Evolutionary conservation across 1,284 basidiomycete species (phyloP), one percentile per base, ranked within the genome.

Genomic region (Apiotrichum montevideense): DNA sequence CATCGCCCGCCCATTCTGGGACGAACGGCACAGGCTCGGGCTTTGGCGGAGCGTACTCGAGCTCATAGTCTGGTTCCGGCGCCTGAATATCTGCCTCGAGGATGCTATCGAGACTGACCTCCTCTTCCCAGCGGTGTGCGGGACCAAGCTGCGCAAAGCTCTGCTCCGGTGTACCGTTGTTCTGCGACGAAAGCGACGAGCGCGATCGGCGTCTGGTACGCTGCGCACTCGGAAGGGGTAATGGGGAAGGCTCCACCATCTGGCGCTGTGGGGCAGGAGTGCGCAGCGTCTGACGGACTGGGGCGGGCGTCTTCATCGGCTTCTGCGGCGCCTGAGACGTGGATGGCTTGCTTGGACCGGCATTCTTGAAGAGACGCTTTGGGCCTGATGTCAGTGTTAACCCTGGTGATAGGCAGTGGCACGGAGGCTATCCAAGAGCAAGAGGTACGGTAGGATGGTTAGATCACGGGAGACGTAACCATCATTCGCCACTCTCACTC

Each of bases 221-320:
- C 21, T 67, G 63, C 0, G 73, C 73, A 3, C 67, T 70, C 7
- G 73, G 71, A 2, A 75, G 56, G 2, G 73, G 71, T 1, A 68
- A 66, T 2, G 70, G 66, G 1, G 61, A 57, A 3, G 67, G 64
- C 29, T 54, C 62, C 8, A 37, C 39, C 37, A 29, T 1, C 21
- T 21, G 21, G 13, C 50, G 37, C 8, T 45, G 49, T 1, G 59
- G 59, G 1, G 52, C 59, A 2, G 59, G 59, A 4, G 59, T 61
- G 33, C 56, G 59, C 21, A 61, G 55, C 3, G 46, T 35, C 11
- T 47, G 54, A 7, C 51, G 54, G 6, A 10, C n/a, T 2, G 51
- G 51, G 6, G 34, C 58, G 3, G 58, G 56, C 7, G 59, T 57
- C 40, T 55, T 58, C 44, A 53, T 43, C 34, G 40, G 40, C 45